Conservation (phyloP, 441 rosid genomes). For the Pelargonium cotyledonis region DNA sequence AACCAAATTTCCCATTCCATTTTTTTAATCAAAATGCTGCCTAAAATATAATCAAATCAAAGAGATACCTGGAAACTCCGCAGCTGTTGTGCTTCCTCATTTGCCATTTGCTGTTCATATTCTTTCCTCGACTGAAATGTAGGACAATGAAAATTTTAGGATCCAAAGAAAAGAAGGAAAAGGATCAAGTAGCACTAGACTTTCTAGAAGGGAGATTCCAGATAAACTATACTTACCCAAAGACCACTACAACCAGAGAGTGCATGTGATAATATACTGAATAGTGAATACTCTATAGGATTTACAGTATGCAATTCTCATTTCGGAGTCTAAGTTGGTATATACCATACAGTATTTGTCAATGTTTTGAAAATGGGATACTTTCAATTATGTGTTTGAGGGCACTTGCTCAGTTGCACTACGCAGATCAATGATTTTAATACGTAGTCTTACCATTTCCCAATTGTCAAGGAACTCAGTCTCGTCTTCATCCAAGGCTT, state of each 20-base stretch:
- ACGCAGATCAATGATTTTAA: conserved; percentile 3
- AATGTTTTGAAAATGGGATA: background rate
- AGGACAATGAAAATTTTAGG: background rate
- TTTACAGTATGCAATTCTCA: background rate
- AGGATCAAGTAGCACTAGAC: background rate
- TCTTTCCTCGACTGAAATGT: conserved; percentile 59
- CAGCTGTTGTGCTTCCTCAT: conserved; percentile 68
- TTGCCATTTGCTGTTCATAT: conserved; percentile 61
- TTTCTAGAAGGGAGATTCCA: background rate
- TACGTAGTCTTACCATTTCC: conserved; percentile 54
- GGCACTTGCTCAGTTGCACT: conserved; percentile 14
- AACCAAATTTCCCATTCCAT: too few species aligned
- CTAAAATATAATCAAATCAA: background rate
- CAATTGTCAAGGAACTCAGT: conserved; percentile 83
- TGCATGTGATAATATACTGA: background rate
- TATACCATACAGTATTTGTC: background rate
- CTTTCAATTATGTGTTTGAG: background rate
- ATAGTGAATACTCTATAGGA: background rate
- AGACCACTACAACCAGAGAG: background rate
- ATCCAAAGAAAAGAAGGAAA: background rate
- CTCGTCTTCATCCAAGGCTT: conserved; percentile 93
- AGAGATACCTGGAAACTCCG: conserved; percentile 70
- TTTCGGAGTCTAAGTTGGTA: background rate
- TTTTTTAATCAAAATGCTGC: too few species aligned
- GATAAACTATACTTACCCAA: background rate